Conservation (phyloP, 352 stramenopile species). For the Globisporangium okanoganense region DNA sequence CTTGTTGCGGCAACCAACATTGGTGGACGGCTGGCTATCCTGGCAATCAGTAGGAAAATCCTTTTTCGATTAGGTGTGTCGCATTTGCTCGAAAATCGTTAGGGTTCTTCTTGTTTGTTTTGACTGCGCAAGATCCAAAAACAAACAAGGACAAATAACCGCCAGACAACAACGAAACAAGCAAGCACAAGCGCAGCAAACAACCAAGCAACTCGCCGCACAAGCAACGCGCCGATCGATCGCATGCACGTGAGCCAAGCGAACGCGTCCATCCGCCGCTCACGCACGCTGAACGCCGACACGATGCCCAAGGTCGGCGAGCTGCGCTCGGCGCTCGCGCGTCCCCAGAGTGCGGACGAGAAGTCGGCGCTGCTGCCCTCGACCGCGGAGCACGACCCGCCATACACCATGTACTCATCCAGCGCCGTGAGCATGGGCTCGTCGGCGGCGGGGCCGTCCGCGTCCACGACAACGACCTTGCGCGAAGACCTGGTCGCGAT, state of each 20-base stretch:
- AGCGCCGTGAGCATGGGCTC: constrained; percentile 30
- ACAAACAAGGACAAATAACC: constrained; percentile 4
- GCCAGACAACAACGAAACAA: constrained; percentile 3
- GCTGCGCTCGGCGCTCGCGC: constrained; percentile 1
- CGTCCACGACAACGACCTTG: constrained; percentile 16
- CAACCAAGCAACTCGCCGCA: background rate
- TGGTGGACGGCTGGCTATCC: too few species aligned
- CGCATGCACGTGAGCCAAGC: constrained; percentile 66
- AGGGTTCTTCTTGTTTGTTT: background rate
- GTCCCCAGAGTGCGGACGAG: background rate
- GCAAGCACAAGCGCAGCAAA: background rate
- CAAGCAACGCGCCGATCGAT: background rate
- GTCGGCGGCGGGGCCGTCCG: constrained; percentile 15
- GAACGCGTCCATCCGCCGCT: constrained; percentile 52
- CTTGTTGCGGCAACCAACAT: too few species aligned
- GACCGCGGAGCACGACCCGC: background rate
- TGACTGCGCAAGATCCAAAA: constrained; percentile 2
- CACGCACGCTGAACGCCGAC: constrained; percentile 36
- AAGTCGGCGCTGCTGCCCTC: constrained; percentile 13
- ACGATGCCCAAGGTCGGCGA: constrained; percentile 13
- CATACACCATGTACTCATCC: constrained; percentile 20
- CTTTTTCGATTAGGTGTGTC: constrained; percentile 6
- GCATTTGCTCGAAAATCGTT: background rate
- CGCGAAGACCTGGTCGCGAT: constrained; percentile 45
- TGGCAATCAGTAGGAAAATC: constrained; percentile 13